Conservation (phyloP, 306 rosid genomes). For the Trichosanthes cucumerina region DNA sequence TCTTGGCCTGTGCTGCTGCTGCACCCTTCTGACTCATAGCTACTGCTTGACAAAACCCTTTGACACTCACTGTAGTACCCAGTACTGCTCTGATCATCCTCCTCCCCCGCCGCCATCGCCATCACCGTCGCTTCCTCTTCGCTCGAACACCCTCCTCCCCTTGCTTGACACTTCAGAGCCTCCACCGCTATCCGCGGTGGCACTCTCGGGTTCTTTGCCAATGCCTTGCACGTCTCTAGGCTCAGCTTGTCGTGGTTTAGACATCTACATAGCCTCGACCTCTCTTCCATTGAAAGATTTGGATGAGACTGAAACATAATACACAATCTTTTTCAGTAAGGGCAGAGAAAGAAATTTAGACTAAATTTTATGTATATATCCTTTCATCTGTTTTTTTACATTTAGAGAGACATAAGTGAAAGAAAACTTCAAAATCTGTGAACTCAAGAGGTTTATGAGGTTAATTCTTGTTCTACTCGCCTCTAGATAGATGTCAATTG, state of each 20-base stretch:
- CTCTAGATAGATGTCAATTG: constrained; percentile 72
- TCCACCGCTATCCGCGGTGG: constrained; percentile 59
- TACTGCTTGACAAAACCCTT: constrained; percentile 40
- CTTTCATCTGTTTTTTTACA: too few relatives aligned
- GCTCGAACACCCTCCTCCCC: neutral
- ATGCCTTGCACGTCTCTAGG: constrained; percentile 50
- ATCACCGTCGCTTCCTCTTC: neutral
- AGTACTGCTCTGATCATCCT: neutral
- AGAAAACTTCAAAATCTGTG: neutral
- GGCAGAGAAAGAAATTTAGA: too few relatives aligned
- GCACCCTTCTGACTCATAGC: constrained; percentile 5
- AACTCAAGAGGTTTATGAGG: neutral
- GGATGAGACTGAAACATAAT: constrained; percentile 49
- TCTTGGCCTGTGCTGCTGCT: constrained; percentile 6
- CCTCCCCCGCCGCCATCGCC: neutral
- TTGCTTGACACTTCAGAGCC: constrained; percentile 21
- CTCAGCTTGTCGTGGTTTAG: constrained; percentile 54
- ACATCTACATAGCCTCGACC: constrained; percentile 62
- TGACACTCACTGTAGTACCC: neutral
- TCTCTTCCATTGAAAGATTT: constrained; percentile 39
- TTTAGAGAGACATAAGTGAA: too few relatives aligned
- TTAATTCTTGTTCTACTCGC: constrained; percentile 15
- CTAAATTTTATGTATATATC: too few relatives aligned
- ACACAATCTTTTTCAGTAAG: neutral
- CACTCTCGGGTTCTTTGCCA: constrained; percentile 68